Evolutionary conservation across 176 grass and related monocot genomes (phyloP).

Genomic region (Triticum monococcum): DNA sequence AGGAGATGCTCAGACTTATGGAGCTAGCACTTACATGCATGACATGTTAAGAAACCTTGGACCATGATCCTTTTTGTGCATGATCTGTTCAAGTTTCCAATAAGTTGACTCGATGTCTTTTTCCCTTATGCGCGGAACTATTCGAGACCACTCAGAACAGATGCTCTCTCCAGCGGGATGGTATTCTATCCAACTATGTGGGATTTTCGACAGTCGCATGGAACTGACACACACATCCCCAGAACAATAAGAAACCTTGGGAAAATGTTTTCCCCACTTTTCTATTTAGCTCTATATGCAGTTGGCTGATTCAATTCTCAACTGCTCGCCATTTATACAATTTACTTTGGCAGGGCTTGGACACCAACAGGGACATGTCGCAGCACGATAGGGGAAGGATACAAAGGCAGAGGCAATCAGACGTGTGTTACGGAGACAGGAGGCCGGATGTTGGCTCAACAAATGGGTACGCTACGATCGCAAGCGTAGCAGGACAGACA

Average conservation of each 20-base stretch:
- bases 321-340: not conserved
- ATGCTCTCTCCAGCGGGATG: not conserved
- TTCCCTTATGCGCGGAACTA: not conserved
- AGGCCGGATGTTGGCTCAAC: not conserved
- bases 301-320: not conserved
- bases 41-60: conserved; percentile 38
- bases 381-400: not conserved
- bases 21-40: conserved; percentile 42
- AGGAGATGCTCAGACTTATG: conserved; percentile 15
- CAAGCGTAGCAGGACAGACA: too few species aligned
- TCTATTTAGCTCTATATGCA: not conserved
- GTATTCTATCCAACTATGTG: not conserved
- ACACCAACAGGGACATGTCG: conserved; percentile 3
- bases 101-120: not conserved
- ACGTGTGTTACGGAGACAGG: not conserved
- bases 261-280: not conserved
- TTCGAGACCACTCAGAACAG: not conserved
- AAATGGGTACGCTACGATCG: not conserved
- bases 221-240: conserved; percentile 54
- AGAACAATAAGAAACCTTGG: conserved; percentile 8
- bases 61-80: conserved; percentile 2
- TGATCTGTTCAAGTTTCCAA: not conserved
- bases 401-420: not conserved
- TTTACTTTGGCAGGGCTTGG: conserved; percentile 14
- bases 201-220: not conserved